Percentiles rank a stretch among this genome's conserved stretches.
phyloP scores from a whole-genome alignment of 2,329 filamentous ascomycete species.

The Trichoderma cornu-damae region DNA sequence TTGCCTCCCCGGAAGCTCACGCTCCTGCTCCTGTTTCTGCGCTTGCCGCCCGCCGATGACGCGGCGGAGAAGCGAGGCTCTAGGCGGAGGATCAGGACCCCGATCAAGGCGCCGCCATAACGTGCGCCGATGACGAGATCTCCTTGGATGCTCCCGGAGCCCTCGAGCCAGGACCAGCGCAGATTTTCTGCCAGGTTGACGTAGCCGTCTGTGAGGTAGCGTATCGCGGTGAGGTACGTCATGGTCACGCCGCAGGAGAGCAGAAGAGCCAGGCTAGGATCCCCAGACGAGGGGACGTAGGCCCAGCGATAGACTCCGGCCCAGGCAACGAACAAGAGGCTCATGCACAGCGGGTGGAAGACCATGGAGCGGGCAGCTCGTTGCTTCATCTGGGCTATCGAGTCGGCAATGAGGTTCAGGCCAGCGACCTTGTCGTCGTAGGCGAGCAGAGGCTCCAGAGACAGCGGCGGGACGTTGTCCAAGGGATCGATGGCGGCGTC shows the following conservation, averaged over 20 bases:
- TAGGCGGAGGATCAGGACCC: constrained; percentile 63
- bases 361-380: constrained; percentile 58
- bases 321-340: constrained; percentile 42
- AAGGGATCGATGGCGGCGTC: constrained; percentile 27
- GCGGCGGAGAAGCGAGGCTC: constrained; percentile 38
- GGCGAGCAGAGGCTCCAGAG: constrained; percentile 51
- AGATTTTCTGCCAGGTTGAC: constrained; percentile 56
- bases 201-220: constrained; percentile 58
- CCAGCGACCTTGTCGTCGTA: constrained; percentile 60
- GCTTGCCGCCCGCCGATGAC: constrained; percentile 26
- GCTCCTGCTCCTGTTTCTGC: constrained; percentile 38
- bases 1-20: constrained; percentile 51
- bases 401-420: constrained; percentile 71
- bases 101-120: constrained; percentile 65
- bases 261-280: constrained; percentile 48
- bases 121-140: constrained; percentile 62
- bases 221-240: constrained; percentile 56
- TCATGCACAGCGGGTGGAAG: constrained; percentile 54
- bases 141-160: constrained; percentile 39
- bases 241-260: constrained; percentile 58
- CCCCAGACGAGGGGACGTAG: constrained; percentile 44
- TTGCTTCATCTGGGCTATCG: constrained; percentile 75
- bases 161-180: constrained; percentile 55
- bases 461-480: constrained; percentile 57
- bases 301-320: constrained; percentile 43